These are phyloP conservation scores for Lomentospora prolificans DNA, from an alignment of 2,329 filamentous ascomycete genomes.

Conservation along the genomic window DNA sequence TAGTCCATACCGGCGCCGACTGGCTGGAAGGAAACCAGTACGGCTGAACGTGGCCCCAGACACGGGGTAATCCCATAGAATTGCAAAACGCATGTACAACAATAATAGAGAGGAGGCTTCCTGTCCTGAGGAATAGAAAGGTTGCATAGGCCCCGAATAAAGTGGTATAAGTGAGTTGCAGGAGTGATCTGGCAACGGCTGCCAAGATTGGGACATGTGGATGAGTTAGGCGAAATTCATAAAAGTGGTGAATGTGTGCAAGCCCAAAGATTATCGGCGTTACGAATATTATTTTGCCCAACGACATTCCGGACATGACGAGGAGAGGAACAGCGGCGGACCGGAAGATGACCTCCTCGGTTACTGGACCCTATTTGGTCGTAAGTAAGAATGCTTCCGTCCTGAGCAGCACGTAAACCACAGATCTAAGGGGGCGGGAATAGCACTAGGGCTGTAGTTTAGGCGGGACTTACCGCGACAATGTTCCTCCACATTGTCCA, in stretches of 20 bases:
- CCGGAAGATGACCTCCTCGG: conserved; percentile 90
- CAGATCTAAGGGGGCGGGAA: too few relatives aligned
- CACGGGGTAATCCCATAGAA: conserved; percentile 73
- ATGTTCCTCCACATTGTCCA: conserved; percentile 83
- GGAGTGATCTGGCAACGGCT: conserved; percentile 59
- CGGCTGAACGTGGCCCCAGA: conserved; percentile 69
- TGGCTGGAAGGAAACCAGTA: conserved; percentile 25
- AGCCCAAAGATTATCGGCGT: conserved; percentile 86
- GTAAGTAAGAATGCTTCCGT: conserved; percentile 5
- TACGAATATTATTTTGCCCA: conserved; percentile 59
- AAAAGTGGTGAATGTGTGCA: conserved; percentile 90
- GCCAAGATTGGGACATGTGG: conserved; percentile 55
- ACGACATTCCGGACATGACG: conserved; percentile 54
- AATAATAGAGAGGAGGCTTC: conserved; percentile 67
- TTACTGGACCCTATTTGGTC: conserved; percentile 54
- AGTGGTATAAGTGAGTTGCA: conserved; percentile 86
- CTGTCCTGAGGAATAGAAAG: conserved; percentile 79
- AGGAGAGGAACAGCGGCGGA: conserved; percentile 77
- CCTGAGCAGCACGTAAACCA: not conserved
- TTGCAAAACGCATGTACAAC: conserved; percentile 85
- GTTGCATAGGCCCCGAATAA: conserved; percentile 90
- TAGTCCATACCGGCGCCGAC: conserved; percentile 47
- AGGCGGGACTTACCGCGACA: conserved; percentile 57
- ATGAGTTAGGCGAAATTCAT: conserved; percentile 80
- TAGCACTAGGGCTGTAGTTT: too few relatives aligned